A percentile compares a stretch with the other conserved stretches of the same genome.
Evolutionary conservation across 768 basidiomycete species (phyloP).

Genomic region (Termitomyces sp.): DNA sequence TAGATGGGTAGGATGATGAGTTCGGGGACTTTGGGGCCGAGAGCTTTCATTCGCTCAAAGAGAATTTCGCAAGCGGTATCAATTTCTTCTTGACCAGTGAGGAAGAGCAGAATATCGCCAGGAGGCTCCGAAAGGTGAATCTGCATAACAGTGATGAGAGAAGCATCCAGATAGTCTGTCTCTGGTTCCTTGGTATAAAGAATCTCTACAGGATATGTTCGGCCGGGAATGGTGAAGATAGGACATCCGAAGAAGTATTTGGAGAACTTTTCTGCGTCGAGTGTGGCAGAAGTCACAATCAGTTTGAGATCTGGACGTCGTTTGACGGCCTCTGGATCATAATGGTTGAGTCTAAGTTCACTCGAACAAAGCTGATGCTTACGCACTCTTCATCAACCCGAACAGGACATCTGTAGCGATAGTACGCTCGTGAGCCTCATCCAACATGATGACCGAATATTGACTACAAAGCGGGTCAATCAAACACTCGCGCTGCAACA

Average conservation of each 20-base stretch:
- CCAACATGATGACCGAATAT: slow-evolving; percentile 96
- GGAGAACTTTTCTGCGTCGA: slow-evolving; percentile 99
- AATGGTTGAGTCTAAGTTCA: slow-evolving; percentile 10
- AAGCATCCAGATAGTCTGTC: slow-evolving; percentile 94
- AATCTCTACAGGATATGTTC: slow-evolving; percentile 97
- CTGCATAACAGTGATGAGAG: slow-evolving; percentile 98
- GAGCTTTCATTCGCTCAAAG: slow-evolving; percentile 97
- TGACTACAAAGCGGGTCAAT: slow-evolving; percentile 91
- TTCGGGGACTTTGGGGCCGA: slow-evolving; percentile 98
- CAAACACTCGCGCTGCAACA: slow-evolving; percentile 95
- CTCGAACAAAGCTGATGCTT: not conserved
- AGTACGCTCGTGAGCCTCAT: slow-evolving; percentile 98
- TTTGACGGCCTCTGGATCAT: slow-evolving; percentile 78
- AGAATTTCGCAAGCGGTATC: slow-evolving; percentile 97
- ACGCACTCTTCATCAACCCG: slow-evolving; percentile 86
- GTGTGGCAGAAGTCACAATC: slow-evolving; percentile 96
- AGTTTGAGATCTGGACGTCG: slow-evolving; percentile 93
- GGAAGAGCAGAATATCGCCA: slow-evolving; percentile 93
- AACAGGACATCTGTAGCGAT: slow-evolving; percentile 99
- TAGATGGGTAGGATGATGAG: slow-evolving; percentile 97
- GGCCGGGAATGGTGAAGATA: slow-evolving; percentile 99
- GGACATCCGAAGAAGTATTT: slow-evolving; percentile 99
- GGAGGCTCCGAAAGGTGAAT: slow-evolving; percentile 98
- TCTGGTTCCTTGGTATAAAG: slow-evolving; percentile 99
- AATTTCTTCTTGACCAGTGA: slow-evolving; percentile 98